phyloP scores from a whole-genome alignment of 768 basidiomycete species.

The Mrakia hoshinonis region DNA sequence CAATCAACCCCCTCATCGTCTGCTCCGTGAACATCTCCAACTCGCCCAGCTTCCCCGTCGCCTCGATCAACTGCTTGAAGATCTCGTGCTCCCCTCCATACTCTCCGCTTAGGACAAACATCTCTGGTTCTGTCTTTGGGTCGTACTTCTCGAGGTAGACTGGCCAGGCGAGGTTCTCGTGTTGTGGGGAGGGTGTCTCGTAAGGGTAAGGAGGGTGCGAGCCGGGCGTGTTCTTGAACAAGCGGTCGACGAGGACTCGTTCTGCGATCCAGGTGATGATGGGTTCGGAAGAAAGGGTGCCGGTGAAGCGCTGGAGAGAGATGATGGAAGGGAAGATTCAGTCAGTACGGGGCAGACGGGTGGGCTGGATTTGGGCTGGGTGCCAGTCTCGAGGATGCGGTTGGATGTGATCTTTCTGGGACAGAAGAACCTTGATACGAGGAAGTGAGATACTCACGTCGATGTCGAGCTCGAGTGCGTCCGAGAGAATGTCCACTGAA shows the following conservation, averaged over 20 bases:
- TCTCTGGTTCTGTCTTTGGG: neutral
- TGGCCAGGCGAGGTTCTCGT: neutral
- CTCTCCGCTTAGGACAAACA: neutral
- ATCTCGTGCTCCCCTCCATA: neutral
- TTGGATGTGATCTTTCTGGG: no score
- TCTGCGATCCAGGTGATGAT: conserved; percentile 13
- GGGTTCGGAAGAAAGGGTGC: neutral
- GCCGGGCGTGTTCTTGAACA: neutral
- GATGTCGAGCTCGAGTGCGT: neutral
- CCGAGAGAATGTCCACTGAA: neutral
- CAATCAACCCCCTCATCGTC: neutral
- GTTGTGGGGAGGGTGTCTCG: neutral
- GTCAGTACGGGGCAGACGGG: no score
- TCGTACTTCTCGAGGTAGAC: conserved; percentile 2
- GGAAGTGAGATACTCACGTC: neutral
- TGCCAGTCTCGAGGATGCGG: no score
- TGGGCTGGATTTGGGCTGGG: no score
- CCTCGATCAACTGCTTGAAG: neutral
- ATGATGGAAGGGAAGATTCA: neutral
- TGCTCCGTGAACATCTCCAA: neutral
- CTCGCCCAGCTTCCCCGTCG: neutral
- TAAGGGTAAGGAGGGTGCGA: neutral
- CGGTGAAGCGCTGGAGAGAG: neutral
- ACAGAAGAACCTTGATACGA: no score
- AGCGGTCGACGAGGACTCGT: neutral